phyloP scores from a whole-genome alignment of 108 stramenopile genomes.

The Nitzschia sp. region DNA sequence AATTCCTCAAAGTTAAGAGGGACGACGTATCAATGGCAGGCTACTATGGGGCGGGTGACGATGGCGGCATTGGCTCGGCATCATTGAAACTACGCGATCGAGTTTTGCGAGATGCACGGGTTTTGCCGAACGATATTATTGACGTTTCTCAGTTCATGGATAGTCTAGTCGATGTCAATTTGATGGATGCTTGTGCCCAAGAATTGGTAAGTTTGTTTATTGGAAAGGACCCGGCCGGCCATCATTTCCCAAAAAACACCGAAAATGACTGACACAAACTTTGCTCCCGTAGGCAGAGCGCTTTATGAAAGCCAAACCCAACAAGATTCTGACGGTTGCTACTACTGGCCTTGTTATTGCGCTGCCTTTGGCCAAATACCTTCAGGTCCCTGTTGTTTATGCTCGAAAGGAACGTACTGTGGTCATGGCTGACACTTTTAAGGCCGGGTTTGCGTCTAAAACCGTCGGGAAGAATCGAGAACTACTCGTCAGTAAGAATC shows the following conservation, averaged over 20 bases:
- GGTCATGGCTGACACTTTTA: slow-evolving; percentile 86
- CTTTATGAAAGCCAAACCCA: slow-evolving; percentile 63
- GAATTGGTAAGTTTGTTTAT: slow-evolving; percentile 40
- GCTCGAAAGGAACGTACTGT: slow-evolving; percentile 88
- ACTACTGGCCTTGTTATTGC: slow-evolving; percentile 90
- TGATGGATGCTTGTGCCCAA: slow-evolving; percentile 89
- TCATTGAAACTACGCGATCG: slow-evolving; percentile 82
- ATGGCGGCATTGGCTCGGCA: slow-evolving; percentile 35
- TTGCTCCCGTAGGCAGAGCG: slow-evolving; percentile 48
- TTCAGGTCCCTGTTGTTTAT: slow-evolving; percentile 85
- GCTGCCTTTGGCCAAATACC: slow-evolving; percentile 83
- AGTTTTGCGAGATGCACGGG: slow-evolving; percentile 81
- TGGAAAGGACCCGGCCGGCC: neutral
- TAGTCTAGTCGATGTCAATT: slow-evolving; percentile 76
- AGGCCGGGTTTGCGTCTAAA: slow-evolving; percentile 76
- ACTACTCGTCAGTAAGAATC: slow-evolving; percentile 78
- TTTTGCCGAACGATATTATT: slow-evolving; percentile 86
- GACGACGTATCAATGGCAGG: slow-evolving; percentile 42
- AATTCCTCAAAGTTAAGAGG: slow-evolving; percentile 59
- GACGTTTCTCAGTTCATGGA: slow-evolving; percentile 92
- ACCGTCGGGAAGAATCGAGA: slow-evolving; percentile 81
- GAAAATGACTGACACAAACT: neutral
- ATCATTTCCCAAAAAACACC: neutral
- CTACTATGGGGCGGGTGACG: slow-evolving; percentile 20
- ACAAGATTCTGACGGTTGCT: slow-evolving; percentile 88